Conservation (phyloP, 345 rosid genomes). For the Linum lewisii region DNA sequence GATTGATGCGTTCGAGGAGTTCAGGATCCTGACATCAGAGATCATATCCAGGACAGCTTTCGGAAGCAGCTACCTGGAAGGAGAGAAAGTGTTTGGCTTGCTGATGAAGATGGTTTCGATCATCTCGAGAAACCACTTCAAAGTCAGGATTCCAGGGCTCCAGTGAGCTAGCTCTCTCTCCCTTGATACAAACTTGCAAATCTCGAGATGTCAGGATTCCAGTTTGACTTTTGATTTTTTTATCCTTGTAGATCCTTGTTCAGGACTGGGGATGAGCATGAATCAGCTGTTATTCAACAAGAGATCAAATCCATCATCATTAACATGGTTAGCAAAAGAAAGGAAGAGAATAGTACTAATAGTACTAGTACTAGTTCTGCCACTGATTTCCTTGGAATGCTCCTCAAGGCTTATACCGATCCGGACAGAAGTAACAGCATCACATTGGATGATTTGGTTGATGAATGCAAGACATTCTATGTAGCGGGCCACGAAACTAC, state of each 20-base stretch:
- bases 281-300: not conserved
- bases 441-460: not conserved
- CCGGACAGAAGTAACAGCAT: not conserved
- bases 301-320: not conserved
- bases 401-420: not conserved
- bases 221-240: not conserved
- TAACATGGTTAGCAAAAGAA: not conserved
- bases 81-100: not conserved
- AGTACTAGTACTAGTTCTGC: not conserved
- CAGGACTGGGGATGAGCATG: not conserved
- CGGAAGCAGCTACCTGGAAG: slow-evolving; percentile 9
- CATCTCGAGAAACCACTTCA: not conserved
- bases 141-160: not conserved
- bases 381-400: not conserved
- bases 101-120: not conserved
- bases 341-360: not conserved
- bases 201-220: not conserved
- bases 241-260: not conserved
- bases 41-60: slow-evolving; percentile 10
- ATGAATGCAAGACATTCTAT: slow-evolving; percentile 5
- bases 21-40: slow-evolving; percentile 1
- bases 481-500: slow-evolving; percentile 1
- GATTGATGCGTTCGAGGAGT: slow-evolving; percentile 2
- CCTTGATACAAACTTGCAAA: not conserved
- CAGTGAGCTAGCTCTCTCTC: not conserved